Percentiles rank a stretch among this genome's conserved stretches.
phyloP scores from a whole-genome alignment of 768 basidiomycete species.

The Suillus decipiens region DNA sequence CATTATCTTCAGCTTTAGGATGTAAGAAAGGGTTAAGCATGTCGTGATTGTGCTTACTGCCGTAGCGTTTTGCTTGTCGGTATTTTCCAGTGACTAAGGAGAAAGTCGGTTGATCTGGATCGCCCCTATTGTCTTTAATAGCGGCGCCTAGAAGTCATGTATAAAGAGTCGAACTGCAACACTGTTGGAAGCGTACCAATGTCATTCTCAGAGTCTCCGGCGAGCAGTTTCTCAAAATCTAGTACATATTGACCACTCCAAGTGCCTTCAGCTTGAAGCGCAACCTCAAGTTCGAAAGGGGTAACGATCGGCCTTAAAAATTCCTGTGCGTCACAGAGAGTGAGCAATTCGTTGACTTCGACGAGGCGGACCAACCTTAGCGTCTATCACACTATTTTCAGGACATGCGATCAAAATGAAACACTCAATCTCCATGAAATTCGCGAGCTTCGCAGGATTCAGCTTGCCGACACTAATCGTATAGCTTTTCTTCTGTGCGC shows the following conservation, averaged over 20 bases:
- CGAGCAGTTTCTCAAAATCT: conserved; percentile 66
- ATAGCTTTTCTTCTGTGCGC: conserved; percentile 84
- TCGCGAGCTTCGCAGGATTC: conserved; percentile 92
- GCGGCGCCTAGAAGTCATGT: conserved; percentile 12
- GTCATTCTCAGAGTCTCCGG: conserved; percentile 25
- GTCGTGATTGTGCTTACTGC: conserved; percentile 29
- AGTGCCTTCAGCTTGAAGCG: conserved; percentile 64
- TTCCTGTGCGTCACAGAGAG: conserved; percentile 52
- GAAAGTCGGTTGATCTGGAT: conserved; percentile 74
- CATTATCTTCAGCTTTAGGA: conserved; percentile 14
- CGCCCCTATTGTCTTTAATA: conserved; percentile 31
- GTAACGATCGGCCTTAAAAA: conserved; percentile 91
- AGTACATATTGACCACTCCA: conserved; percentile 83
- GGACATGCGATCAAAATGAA: conserved; percentile 94
- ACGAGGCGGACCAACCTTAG: conserved; percentile 46
- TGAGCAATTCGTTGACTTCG: neutral
- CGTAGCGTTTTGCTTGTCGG: conserved; percentile 72
- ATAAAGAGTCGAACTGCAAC: neutral
- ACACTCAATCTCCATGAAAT: conserved; percentile 95
- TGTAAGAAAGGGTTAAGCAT: neutral
- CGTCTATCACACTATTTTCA: conserved; percentile 83
- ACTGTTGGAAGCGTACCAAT: conserved; percentile 12
- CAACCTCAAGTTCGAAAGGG: conserved; percentile 86
- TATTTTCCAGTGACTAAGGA: conserved; percentile 88
- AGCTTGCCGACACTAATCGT: conserved; percentile 95